These are phyloP conservation scores for Dunaliella primolecta DNA, from an alignment of 139 green algal species.

Conservation along the genomic window DNA sequence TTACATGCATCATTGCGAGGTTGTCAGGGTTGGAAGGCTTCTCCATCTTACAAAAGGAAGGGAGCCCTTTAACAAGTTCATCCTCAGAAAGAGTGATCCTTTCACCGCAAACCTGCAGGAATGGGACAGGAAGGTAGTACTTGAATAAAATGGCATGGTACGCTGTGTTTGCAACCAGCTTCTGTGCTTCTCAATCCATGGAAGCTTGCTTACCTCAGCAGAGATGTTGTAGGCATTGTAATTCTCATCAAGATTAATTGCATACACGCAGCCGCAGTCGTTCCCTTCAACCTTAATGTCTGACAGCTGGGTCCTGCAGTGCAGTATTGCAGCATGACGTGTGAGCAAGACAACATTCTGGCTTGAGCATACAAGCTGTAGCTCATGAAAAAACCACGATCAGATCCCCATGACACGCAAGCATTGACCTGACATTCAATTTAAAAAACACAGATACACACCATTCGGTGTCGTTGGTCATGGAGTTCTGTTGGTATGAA, in stretches of 20 bases:
- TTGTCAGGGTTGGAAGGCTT: neutral
- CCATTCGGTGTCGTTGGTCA: neutral
- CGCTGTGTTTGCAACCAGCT: too few species aligned
- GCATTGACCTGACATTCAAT: too few species aligned
- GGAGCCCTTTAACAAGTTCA: too few species aligned
- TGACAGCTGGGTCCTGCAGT: neutral
- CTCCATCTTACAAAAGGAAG: neutral
- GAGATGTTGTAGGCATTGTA: neutral
- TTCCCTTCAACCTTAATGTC: neutral
- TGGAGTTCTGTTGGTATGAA: neutral
- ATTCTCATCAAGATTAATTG: neutral
- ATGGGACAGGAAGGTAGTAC: too few species aligned
- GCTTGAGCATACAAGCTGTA: too few species aligned
- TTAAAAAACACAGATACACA: too few species aligned
- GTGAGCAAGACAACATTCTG: too few species aligned
- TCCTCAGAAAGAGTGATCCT: neutral
- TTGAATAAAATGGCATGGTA: too few species aligned
- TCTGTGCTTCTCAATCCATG: too few species aligned
- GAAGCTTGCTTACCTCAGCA: neutral
- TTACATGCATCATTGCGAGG: neutral
- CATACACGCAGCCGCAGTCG: neutral
- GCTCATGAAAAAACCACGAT: too few species aligned
- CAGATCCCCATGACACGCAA: too few species aligned
- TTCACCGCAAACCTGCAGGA: neutral
- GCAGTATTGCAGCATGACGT: neutral